phyloP scores from a whole-genome alignment of 768 basidiomycete genomes.

The Erythrobasidium yunnanense region DNA sequence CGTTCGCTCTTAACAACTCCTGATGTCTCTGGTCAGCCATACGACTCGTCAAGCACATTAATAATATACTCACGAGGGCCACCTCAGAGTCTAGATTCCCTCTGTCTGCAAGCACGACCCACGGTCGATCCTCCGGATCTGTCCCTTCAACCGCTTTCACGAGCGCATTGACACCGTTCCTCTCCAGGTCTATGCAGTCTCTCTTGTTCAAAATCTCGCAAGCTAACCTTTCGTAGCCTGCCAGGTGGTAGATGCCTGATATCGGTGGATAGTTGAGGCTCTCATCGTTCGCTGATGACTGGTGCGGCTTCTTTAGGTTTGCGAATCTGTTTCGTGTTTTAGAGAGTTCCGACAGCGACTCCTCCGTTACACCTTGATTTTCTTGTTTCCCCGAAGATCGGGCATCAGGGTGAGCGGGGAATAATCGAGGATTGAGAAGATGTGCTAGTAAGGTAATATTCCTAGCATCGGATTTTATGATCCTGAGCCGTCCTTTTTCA shows the following conservation, averaged over 20 bases:
- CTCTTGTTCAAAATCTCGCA: slow-evolving; percentile 28
- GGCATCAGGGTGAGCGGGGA: no score
- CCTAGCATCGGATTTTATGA: slow-evolving; percentile 32
- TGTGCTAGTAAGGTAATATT: slow-evolving; percentile 15
- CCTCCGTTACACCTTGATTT: no score
- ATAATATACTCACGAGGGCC: neutral
- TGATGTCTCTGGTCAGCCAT: no score
- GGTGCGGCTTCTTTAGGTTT: neutral
- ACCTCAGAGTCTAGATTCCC: slow-evolving; percentile 29
- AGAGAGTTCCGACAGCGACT: no score
- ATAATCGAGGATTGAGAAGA: slow-evolving; percentile 19
- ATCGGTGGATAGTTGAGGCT: slow-evolving; percentile 31
- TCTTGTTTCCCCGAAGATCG: no score
- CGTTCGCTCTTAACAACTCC: no score
- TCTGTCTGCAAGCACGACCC: slow-evolving; percentile 30
- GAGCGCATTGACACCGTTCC: slow-evolving; percentile 28
- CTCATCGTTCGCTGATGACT: slow-evolving; percentile 17
- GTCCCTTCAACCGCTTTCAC: slow-evolving; percentile 22
- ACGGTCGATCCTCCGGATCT: slow-evolving; percentile 27
- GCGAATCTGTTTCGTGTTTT: neutral
- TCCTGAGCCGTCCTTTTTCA: slow-evolving; percentile 29
- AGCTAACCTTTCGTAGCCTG: slow-evolving; percentile 28
- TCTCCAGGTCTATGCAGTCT: slow-evolving; percentile 35
- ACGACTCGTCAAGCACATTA: no score
- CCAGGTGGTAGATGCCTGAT: slow-evolving; percentile 34